Percentiles rank a stretch among this genome's conserved stretches.
These are phyloP conservation scores for Bipolaris cookei DNA, from an alignment of 2,329 filamentous ascomycete species.

Conservation along the genomic window DNA sequence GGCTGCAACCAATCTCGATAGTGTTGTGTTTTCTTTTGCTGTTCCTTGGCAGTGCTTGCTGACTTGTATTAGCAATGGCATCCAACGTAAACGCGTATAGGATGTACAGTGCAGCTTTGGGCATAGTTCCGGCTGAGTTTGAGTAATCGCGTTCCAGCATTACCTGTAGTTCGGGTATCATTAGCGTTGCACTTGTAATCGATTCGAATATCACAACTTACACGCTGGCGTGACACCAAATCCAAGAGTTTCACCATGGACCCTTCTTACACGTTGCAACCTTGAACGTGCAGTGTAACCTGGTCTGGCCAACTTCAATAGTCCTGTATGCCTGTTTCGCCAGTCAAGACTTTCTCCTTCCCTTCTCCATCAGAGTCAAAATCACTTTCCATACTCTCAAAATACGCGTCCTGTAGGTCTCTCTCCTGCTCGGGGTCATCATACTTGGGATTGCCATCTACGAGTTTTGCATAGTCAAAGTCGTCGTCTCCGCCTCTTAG, in stretches of 20 bases:
- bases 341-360: conserved; percentile 46
- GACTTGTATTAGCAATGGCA: conserved; percentile 62
- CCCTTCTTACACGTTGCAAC: not conserved
- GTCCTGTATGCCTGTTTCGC: conserved; percentile 59
- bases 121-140: conserved; percentile 21
- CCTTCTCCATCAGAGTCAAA: conserved; percentile 62
- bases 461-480: conserved; percentile 70
- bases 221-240: not conserved
- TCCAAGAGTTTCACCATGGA: not conserved
- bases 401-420: conserved; percentile 76
- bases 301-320: conserved; percentile 44
- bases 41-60: conserved; percentile 1
- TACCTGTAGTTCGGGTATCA: conserved; percentile 52
- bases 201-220: not conserved
- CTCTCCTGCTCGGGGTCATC: conserved; percentile 69
- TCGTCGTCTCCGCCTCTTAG: conserved; percentile 75
- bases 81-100: conserved; percentile 68
- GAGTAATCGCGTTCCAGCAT: conserved; percentile 68
- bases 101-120: conserved; percentile 53
- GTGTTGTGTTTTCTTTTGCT: conserved; percentile 23
- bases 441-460: conserved; percentile 75
- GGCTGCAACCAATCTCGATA: conserved; percentile 55
- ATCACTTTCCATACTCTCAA: conserved; percentile 76
- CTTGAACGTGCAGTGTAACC: not conserved
- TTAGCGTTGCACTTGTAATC: not conserved